phyloP scores from a whole-genome alignment of 2,329 filamentous ascomycete genomes.

The Colletotrichum paranaense region DNA sequence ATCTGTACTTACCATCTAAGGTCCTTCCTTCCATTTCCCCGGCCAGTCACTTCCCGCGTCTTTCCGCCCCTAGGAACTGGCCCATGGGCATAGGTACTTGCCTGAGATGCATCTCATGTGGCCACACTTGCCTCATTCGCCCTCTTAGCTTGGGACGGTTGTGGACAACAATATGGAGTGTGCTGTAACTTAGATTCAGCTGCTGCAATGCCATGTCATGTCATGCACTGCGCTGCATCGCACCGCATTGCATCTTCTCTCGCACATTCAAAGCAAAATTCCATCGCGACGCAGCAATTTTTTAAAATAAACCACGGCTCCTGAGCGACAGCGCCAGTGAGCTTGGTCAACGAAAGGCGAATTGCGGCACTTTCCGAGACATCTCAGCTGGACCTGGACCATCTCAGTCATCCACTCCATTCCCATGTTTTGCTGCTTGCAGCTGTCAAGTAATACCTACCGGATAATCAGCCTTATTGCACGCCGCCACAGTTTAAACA shows the following conservation, averaged over 20 bases:
- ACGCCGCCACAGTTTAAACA: not conserved
- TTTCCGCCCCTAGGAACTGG: conserved; percentile 9
- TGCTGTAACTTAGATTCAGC: conserved; percentile 15
- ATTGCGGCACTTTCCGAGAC: not conserved
- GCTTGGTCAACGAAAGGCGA: not conserved
- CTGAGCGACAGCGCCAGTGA: not conserved
- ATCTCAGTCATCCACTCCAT: not conserved
- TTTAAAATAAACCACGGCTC: not conserved
- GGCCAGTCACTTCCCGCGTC: not conserved
- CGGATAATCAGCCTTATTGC: conserved; percentile 19
- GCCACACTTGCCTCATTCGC: not conserved
- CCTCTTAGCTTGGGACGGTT: not conserved
- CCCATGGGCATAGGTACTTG: not conserved
- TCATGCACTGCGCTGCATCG: not conserved
- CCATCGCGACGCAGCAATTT: not conserved
- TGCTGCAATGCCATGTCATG: conserved; percentile 15
- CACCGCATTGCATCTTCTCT: conserved; percentile 6
- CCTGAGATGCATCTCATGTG: not conserved
- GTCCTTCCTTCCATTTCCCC: too few species aligned
- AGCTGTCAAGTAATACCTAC: conserved; percentile 8
- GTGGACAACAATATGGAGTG: not conserved
- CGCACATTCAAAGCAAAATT: not conserved
- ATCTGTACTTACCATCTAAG: too few species aligned
- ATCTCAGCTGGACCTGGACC: not conserved
- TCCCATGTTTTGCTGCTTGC: conserved; percentile 12